Evolutionary conservation across 2,329 filamentous ascomycete species (phyloP).

Genomic region (Malbranchea zuffiana): DNA sequence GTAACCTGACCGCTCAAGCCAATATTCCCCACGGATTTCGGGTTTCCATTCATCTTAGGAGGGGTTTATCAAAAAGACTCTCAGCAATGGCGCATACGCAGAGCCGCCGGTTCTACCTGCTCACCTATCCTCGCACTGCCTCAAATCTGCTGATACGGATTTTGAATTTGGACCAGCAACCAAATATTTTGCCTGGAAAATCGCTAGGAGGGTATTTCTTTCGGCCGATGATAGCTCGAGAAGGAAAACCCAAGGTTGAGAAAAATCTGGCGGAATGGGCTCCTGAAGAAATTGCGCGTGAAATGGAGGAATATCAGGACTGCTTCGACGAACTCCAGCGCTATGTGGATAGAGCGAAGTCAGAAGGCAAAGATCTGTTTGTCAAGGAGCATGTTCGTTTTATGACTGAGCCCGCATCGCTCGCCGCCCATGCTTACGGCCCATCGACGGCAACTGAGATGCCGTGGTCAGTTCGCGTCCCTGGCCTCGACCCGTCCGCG

Average conservation of each 20-base stretch:
- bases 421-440: constrained; percentile 4
- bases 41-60: no score
- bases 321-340: constrained; percentile 22
- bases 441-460: neutral
- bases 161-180: constrained; percentile 21
- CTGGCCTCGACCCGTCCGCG: constrained; percentile 13
- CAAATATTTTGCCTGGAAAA: constrained; percentile 13
- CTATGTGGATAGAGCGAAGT: constrained; percentile 15
- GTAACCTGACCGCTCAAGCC: no score
- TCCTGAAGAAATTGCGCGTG: constrained; percentile 16
- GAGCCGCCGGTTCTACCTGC: constrained; percentile 16
- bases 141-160: constrained; percentile 24
- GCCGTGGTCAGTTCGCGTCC: constrained; percentile 12
- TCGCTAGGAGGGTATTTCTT: constrained; percentile 23
- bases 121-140: constrained; percentile 23
- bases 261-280: constrained; percentile 21
- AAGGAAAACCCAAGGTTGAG: constrained; percentile 9
- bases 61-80: no score
- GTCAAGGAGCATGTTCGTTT: constrained; percentile 26
- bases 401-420: constrained; percentile 13
- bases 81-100: no score
- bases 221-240: constrained; percentile 14
- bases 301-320: constrained; percentile 19
- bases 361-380: constrained; percentile 22
- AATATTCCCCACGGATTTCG: no score